phyloP scores from a whole-genome alignment of 805 yeast species.

The Sungouiella blattae region DNA sequence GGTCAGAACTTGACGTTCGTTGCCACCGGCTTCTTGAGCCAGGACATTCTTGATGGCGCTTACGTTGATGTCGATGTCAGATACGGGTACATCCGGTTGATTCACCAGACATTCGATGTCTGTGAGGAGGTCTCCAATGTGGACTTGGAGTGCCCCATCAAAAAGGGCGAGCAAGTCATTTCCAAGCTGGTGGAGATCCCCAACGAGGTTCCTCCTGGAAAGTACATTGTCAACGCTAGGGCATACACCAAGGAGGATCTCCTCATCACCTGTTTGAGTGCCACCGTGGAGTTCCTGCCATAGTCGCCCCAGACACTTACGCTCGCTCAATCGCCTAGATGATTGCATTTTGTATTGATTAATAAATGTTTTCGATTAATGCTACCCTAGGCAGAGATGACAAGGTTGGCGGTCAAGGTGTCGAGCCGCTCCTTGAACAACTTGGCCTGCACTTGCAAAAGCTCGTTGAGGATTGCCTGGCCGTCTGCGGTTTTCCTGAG shows the following conservation, averaged over 20 bases:
- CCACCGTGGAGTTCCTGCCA: slow-evolving; percentile 57
- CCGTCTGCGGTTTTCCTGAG: slow-evolving; percentile 46
- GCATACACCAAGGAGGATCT: slow-evolving; percentile 85
- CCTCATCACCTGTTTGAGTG: slow-evolving; percentile 79
- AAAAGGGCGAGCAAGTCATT: slow-evolving; percentile 63
- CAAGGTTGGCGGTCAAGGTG: slow-evolving; percentile 69
- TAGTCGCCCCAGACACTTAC: no score
- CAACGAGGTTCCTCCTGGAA: slow-evolving; percentile 91
- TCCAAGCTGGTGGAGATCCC: slow-evolving; percentile 81
- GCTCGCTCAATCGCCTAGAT: neutral
- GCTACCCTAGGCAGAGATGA: slow-evolving; percentile 50
- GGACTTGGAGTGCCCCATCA: slow-evolving; percentile 80
- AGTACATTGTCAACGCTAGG: slow-evolving; percentile 78
- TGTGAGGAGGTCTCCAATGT: slow-evolving; percentile 85
- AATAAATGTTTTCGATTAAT: neutral
- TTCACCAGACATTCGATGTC: slow-evolving; percentile 87
- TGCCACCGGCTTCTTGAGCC: slow-evolving; percentile 63
- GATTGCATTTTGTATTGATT: no score
- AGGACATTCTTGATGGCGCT: slow-evolving; percentile 73
- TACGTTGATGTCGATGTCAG: slow-evolving; percentile 92
- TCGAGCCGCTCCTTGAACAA: slow-evolving; percentile 70
- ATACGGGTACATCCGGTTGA: slow-evolving; percentile 84
- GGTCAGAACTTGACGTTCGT: slow-evolving; percentile 79
- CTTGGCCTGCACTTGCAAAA: slow-evolving; percentile 57
- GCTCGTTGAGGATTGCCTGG: slow-evolving; percentile 56